phyloP scores from a whole-genome alignment of 2,329 filamentous ascomycete genomes.

The Aspergillus persii region DNA sequence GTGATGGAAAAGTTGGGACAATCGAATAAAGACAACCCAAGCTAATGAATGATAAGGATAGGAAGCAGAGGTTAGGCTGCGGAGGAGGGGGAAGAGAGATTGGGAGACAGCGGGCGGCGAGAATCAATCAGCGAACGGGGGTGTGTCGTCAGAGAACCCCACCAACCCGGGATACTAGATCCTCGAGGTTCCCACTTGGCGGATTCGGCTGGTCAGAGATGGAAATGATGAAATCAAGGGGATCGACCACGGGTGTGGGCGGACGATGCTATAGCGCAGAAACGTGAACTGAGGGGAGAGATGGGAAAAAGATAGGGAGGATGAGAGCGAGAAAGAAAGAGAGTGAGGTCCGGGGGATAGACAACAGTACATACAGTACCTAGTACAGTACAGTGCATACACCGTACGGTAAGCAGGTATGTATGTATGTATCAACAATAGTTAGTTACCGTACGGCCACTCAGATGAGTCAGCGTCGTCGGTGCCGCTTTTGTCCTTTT shows the following conservation, averaged over 20 bases:
- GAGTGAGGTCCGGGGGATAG: background rate
- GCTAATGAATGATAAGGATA: background rate
- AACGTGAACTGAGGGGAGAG: background rate
- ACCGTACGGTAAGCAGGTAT: no score
- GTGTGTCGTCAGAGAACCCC: conserved; percentile 12
- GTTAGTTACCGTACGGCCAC: no score
- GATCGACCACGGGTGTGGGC: background rate
- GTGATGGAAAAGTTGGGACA: conserved; percentile 1
- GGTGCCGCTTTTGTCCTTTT: no score
- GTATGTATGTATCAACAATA: no score
- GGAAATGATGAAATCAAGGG: background rate
- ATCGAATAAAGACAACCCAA: conserved; percentile 1
- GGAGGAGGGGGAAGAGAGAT: background rate
- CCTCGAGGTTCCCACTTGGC: background rate
- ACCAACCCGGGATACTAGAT: background rate
- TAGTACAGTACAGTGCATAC: no score
- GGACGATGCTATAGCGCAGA: background rate
- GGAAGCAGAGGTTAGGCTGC: background rate
- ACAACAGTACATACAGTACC: background rate
- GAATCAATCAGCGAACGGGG: background rate
- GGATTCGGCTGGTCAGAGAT: background rate
- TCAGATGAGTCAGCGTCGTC: no score
- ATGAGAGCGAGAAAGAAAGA: background rate
- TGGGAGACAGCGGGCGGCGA: background rate
- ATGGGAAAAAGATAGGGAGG: background rate